Conservation (phyloP, 768 basidiomycete genomes). For the Hebeloma cylindrosporum region DNA sequence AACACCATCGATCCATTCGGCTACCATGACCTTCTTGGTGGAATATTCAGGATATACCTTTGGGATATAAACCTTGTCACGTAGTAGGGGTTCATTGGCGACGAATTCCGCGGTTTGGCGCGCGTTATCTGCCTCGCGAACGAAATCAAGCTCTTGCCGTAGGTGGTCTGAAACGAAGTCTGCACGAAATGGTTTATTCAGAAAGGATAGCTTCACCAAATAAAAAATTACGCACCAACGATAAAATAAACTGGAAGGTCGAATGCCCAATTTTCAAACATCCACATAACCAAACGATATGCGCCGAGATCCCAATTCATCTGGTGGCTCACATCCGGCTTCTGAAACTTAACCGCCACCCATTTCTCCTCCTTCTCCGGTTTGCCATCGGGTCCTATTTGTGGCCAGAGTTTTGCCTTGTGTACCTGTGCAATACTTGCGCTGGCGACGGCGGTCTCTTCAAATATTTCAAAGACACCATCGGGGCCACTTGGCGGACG, state of each 20-base stretch:
- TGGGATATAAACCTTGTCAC: constrained; percentile 76
- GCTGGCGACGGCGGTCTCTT: constrained; percentile 74
- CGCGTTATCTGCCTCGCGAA: constrained; percentile 78
- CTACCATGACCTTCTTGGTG: constrained; percentile 76
- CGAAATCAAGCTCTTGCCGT: constrained; percentile 80
- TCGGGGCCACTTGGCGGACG: constrained; percentile 61
- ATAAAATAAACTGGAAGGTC: constrained; percentile 83
- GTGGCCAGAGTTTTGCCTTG: constrained; percentile 57
- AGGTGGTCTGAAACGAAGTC: constrained; percentile 83
- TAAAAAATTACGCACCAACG: constrained; percentile 52
- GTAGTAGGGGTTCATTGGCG: constrained; percentile 66
- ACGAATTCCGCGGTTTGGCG: constrained; percentile 66
- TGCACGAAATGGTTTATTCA: no score
- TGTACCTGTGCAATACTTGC: constrained; percentile 95
- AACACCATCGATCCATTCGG: constrained; percentile 83
- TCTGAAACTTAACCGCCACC: constrained; percentile 95
- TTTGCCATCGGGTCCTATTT: constrained; percentile 28
- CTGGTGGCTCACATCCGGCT: constrained; percentile 84
- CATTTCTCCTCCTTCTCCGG: constrained; percentile 48
- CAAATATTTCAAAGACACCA: constrained; percentile 79
- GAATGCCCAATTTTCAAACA: constrained; percentile 78
- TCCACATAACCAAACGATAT: constrained; percentile 74
- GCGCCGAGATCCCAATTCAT: constrained; percentile 81
- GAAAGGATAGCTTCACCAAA: no score
- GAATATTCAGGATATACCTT: constrained; percentile 69